phyloP scores from a whole-genome alignment of 441 rosid species.

The Pelargonium cotyledonis region DNA sequence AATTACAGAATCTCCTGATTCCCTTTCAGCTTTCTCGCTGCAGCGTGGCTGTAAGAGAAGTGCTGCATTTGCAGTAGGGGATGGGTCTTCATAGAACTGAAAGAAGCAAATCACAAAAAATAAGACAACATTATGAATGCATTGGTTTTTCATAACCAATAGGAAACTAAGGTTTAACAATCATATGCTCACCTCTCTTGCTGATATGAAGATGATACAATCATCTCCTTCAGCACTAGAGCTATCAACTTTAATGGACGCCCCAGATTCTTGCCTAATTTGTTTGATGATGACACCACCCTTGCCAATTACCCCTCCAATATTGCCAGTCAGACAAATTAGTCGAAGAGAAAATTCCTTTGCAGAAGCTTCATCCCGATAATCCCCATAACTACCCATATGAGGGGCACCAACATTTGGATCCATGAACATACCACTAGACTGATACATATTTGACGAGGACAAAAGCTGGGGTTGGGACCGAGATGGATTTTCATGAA shows the following conservation, averaged over 20 bases:
- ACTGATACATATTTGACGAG: slow-evolving; percentile 37
- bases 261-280: slow-evolving; percentile 82
- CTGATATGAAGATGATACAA: slow-evolving; percentile 67
- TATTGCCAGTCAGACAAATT: slow-evolving; percentile 63
- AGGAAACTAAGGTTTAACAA: not conserved
- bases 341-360: slow-evolving; percentile 66
- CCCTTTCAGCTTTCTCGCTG: slow-evolving; percentile 87
- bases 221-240: slow-evolving; percentile 74
- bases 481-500: slow-evolving; percentile 89
- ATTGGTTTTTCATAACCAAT: no score
- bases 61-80: slow-evolving; percentile 90
- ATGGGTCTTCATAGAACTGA: slow-evolving; percentile 72
- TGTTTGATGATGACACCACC: slow-evolving; percentile 84
- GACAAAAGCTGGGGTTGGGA: slow-evolving; percentile 73
- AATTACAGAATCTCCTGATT: slow-evolving; percentile 72
- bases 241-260: slow-evolving; percentile 78
- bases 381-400: slow-evolving; percentile 40
- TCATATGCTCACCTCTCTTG: slow-evolving; percentile 58
- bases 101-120: slow-evolving; percentile 12
- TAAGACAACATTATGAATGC: not conserved
- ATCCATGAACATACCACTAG: slow-evolving; percentile 50
- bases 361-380: slow-evolving; percentile 56
- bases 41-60: slow-evolving; percentile 83
- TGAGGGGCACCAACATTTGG: slow-evolving; percentile 37
- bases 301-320: slow-evolving; percentile 75